A percentile compares a stretch with the other conserved stretches of the same genome.
Evolutionary conservation across 1,284 basidiomycete species (phyloP).

Genomic region (Cutaneotrichosporon dermatis): DNA sequence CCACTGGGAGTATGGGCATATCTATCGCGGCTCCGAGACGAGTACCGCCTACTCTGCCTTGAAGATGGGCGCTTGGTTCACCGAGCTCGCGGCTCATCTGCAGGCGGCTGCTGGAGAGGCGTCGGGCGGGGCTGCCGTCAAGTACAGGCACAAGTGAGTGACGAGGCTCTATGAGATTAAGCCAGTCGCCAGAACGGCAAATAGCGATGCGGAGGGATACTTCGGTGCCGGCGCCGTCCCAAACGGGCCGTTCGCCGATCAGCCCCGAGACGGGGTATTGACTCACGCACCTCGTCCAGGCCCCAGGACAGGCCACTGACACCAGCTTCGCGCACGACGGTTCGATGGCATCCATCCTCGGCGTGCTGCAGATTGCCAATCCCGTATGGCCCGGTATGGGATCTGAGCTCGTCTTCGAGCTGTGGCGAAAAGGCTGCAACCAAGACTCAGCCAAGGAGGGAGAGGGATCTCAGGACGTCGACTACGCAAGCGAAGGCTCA

Average conservation of each 20-base stretch:
- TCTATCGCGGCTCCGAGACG: conserved; percentile 27
- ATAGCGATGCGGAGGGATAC: too few relatives aligned
- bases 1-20: conserved; percentile 38
- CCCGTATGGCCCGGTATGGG: conserved; percentile 44
- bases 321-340: conserved; percentile 41
- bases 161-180: too few relatives aligned
- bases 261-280: too few relatives aligned
- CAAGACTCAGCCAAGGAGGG: too few relatives aligned
- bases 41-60: conserved; percentile 30
- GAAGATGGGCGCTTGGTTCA: conserved; percentile 35
- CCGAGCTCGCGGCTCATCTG: conserved; percentile 31
- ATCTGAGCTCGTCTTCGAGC: conserved; percentile 40
- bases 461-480: too few relatives aligned
- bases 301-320: too few relatives aligned
- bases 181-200: too few relatives aligned
- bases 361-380: conserved; percentile 34
- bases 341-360: conserved; percentile 33
- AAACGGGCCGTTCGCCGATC: too few relatives aligned
- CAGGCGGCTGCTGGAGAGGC: conserved; percentile 13
- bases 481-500: too few relatives aligned
- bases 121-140: conserved; percentile 9
- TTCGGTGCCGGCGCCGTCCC: too few relatives aligned
- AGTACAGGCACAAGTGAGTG: conserved; percentile 39
- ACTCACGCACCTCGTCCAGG: too few relatives aligned
- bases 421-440: conserved; percentile 18